phyloP scores from a whole-genome alignment of 2,329 filamentous ascomycete genomes.

The Xylaria sp. region DNA sequence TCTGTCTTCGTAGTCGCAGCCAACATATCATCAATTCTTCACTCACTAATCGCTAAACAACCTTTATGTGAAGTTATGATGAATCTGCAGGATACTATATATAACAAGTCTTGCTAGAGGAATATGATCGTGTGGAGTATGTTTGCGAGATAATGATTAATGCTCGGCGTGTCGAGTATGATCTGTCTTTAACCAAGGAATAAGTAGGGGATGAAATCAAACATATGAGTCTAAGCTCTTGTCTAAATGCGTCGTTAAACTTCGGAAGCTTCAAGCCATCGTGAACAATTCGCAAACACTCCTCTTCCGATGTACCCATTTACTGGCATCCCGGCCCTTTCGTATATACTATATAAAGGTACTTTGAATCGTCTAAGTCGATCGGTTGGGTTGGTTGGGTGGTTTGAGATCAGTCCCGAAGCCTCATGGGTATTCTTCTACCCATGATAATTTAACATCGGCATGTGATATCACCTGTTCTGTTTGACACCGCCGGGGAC shows the following conservation, averaged over 20 bases:
- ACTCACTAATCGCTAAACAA: neutral
- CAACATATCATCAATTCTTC: neutral
- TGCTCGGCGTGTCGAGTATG: neutral
- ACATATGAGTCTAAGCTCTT: slow-evolving; percentile 23
- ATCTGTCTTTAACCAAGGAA: slow-evolving; percentile 4
- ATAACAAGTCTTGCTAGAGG: slow-evolving; percentile 4
- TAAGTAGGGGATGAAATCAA: slow-evolving; percentile 6
- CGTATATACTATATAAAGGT: slow-evolving; percentile 17
- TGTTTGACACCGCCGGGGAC: slow-evolving; percentile 38
- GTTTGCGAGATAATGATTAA: neutral
- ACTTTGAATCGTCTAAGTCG: slow-evolving; percentile 10
- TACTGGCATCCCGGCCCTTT: neutral
- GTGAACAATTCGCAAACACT: neutral
- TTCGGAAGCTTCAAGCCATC: neutral
- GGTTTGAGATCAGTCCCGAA: slow-evolving; percentile 1
- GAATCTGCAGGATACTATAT: slow-evolving; percentile 10
- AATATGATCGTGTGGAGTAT: neutral
- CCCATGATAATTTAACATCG: neutral
- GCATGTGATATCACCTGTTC: slow-evolving; percentile 31
- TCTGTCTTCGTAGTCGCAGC: neutral
- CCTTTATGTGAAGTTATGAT: neutral
- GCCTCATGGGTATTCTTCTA: neutral
- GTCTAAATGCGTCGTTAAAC: slow-evolving; percentile 8
- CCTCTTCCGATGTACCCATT: slow-evolving; percentile 8
- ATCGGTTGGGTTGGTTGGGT: neutral